Evolutionary conservation across 768 basidiomycete genomes (phyloP).

Genomic region (Aureoboletus auriporus): DNA sequence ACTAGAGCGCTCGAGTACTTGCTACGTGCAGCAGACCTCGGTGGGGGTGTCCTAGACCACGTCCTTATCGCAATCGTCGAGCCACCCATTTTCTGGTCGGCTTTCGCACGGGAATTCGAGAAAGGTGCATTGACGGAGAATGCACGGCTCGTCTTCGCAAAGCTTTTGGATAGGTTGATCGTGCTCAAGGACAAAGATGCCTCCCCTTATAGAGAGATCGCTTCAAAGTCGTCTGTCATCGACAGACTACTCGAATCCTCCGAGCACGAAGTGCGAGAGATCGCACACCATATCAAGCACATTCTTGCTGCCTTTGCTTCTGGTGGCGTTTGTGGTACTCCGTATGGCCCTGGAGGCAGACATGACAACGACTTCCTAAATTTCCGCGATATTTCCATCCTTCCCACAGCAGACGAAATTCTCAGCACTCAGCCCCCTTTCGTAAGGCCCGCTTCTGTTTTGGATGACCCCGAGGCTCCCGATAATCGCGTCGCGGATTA

Average conservation of each 20-base stretch:
- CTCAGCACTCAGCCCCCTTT: conserved; percentile 44
- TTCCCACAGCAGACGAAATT: conserved; percentile 64
- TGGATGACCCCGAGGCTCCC: conserved; percentile 42
- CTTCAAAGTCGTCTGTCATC: conserved; percentile 30
- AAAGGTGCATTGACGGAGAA: conserved; percentile 27
- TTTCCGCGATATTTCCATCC: conserved; percentile 57
- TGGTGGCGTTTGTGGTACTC: conserved; percentile 15
- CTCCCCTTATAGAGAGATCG: conserved; percentile 36
- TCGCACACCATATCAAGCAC: conserved; percentile 42
- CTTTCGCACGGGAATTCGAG: conserved; percentile 34
- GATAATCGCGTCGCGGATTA: conserved; percentile 41
- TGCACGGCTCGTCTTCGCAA: conserved; percentile 42
- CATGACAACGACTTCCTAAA: conserved; percentile 67
- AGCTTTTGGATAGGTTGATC: conserved; percentile 47
- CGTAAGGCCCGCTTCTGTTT: conserved; percentile 41
- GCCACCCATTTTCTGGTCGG: conserved; percentile 50
- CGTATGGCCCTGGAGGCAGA: conserved; percentile 51
- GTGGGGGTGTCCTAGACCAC: conserved; percentile 40
- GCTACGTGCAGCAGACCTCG: conserved; percentile 35
- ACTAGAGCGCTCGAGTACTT: conserved; percentile 38
- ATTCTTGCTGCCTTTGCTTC: conserved; percentile 29
- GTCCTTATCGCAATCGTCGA: conserved; percentile 44
- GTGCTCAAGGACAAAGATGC: conserved; percentile 32
- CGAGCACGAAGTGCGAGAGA: conserved; percentile 23
- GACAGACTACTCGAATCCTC: conserved; percentile 23